Evolutionary conservation across 2,329 filamentous ascomycete genomes (phyloP).

Genomic region (Gnomoniopsis sp.): DNA sequence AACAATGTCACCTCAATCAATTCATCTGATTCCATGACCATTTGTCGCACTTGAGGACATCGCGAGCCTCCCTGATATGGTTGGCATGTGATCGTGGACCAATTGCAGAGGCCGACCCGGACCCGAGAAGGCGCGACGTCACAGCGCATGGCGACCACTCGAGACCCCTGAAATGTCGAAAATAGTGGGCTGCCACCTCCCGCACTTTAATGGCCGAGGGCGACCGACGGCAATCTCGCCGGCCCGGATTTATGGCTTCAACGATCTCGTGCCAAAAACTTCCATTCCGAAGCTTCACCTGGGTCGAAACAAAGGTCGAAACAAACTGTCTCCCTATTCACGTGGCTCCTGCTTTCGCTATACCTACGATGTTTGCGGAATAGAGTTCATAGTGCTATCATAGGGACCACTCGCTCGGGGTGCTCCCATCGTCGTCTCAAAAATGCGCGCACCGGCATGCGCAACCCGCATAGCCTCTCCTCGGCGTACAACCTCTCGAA

Average conservation of each 20-base stretch:
- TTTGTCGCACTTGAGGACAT: background rate
- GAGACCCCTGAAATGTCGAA: background rate
- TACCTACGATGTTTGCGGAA: background rate
- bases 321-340: background rate
- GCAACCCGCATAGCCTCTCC: constrained; percentile 5
- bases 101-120: background rate
- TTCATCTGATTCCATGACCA: background rate
- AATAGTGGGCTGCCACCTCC: background rate
- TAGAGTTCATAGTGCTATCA: background rate
- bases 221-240: no score
- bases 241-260: no score
- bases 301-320: background rate
- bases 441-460: constrained; percentile 17
- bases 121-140: background rate
- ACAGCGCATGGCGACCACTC: background rate
- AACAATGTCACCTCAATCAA: background rate
- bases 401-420: background rate
- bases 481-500: constrained; percentile 2
- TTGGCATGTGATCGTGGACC: background rate
- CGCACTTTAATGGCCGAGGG: background rate
- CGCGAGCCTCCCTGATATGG: background rate
- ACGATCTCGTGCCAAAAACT: no score
- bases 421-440: background rate
- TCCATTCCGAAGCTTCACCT: background rate
- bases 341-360: background rate